Evolutionary conservation across 139 green algal genomes (phyloP).

Genomic region (Chlamydomonas incerta): DNA sequence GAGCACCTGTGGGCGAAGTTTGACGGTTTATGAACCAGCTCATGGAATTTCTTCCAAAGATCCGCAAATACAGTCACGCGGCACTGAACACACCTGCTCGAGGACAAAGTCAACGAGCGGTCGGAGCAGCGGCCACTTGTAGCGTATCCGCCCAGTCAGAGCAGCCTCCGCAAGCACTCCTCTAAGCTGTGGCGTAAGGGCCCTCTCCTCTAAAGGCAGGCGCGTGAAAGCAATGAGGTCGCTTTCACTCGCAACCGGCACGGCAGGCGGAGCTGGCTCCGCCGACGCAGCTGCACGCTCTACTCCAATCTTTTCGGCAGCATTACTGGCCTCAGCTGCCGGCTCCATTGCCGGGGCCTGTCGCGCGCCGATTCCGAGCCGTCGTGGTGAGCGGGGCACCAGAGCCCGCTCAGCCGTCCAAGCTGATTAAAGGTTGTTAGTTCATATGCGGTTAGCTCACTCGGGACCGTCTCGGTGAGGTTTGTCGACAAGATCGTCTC

Average conservation of each 20-base stretch:
- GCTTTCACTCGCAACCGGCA: constrained; percentile 43
- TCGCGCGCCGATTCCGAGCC: no score
- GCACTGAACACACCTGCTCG: constrained; percentile 38
- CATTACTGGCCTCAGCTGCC: no score
- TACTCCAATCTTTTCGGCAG: no score
- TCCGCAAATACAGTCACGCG: no score
- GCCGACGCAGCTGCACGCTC: background rate
- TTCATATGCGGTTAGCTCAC: no score
- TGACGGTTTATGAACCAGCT: background rate
- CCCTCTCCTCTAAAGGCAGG: constrained; percentile 33
- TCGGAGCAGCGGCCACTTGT: constrained; percentile 64
- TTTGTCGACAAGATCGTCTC: no score
- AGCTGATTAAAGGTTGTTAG: no score
- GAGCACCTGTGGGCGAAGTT: background rate
- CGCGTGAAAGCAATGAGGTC: constrained; percentile 45
- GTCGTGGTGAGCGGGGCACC: no score
- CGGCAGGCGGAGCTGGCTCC: background rate
- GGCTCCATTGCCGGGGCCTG: no score
- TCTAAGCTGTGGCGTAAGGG: constrained; percentile 48
- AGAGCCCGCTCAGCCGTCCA: no score
- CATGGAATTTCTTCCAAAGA: no score
- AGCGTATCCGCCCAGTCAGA: constrained; percentile 61
- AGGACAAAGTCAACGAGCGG: constrained; percentile 67
- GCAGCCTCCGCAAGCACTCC: constrained; percentile 72
- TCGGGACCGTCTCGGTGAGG: no score